Evolutionary conservation across 73 alveolate species (phyloP).

Genomic region (Effrenium voratum): DNA sequence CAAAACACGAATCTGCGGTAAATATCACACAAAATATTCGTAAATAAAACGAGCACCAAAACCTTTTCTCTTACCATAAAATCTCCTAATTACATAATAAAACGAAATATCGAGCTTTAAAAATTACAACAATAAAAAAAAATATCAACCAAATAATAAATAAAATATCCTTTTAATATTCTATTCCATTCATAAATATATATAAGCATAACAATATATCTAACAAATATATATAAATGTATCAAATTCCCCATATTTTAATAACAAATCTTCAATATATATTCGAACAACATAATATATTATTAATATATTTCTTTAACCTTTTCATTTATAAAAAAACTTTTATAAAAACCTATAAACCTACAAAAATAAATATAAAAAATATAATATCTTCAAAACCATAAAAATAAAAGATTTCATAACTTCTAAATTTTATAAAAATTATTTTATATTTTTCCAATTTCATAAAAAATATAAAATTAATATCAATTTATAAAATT

Average conservation of each 20-base stretch:
- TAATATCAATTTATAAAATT: not conserved
- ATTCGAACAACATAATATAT: not conserved
- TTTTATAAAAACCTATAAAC: not conserved
- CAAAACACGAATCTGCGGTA: not conserved
- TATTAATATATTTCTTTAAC: not conserved
- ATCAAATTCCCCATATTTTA: not conserved
- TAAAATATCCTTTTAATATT: not conserved
- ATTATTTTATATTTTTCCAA: not conserved
- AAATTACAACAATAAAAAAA: not conserved
- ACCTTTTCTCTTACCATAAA: not conserved
- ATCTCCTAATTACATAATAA: not conserved
- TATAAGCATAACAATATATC: not conserved
- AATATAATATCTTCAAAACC: too few relatives aligned
- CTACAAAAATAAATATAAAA: not conserved
- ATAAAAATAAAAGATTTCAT: too few relatives aligned
- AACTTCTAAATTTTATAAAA: not conserved
- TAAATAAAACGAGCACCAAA: not conserved
- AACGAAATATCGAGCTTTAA: not conserved
- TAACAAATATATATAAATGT: not conserved
- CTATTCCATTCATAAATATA: not conserved
- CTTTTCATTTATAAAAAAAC: not conserved
- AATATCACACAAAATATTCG: not conserved
- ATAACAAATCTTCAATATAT: not conserved
- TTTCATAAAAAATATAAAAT: not conserved
- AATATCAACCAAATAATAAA: not conserved